Conservation (phyloP, 2,329 filamentous ascomycete species). For the Penicillium olsonii region DNA sequence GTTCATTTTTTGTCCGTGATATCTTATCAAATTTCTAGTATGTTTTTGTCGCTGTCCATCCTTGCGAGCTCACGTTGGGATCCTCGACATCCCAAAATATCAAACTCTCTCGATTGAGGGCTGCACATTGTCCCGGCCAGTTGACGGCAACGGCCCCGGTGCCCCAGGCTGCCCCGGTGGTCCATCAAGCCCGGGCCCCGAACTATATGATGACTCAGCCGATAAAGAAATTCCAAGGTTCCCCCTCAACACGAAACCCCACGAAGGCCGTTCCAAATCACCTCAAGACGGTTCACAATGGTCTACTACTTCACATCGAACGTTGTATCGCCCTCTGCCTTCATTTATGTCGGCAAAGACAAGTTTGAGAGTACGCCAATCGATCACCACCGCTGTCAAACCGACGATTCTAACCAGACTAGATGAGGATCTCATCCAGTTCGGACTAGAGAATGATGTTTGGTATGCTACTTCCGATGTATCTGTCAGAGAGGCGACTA, state of each 20-base stretch:
- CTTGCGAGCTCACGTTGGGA: too few relatives aligned
- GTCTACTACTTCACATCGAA: slow-evolving; percentile 95
- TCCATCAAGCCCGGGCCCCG: too few relatives aligned
- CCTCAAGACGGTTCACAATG: slow-evolving; percentile 55
- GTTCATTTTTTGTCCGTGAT: background rate
- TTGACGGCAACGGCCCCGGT: too few relatives aligned
- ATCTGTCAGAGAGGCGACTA: slow-evolving; percentile 2
- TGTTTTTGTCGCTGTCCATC: too few relatives aligned
- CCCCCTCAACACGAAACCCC: background rate
- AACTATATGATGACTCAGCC: background rate
- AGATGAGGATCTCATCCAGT: slow-evolving; percentile 94
- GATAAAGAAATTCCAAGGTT: slow-evolving; percentile 2
- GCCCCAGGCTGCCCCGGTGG: too few relatives aligned
- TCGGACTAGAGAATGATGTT: slow-evolving; percentile 92
- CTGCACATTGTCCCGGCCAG: too few relatives aligned
- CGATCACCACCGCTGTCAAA: background rate
- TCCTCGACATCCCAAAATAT: too few relatives aligned
- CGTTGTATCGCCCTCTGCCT: slow-evolving; percentile 76
- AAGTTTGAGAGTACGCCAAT: slow-evolving; percentile 86
- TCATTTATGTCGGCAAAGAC: slow-evolving; percentile 96
- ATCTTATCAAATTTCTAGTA: too few relatives aligned
- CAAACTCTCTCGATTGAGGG: too few relatives aligned
- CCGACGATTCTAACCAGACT: slow-evolving; percentile 3
- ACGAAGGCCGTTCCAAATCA: background rate
- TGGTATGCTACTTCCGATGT: slow-evolving; percentile 59